Conservation (phyloP, 2,329 filamentous ascomycete species). For the Mycosphaerella arachidis region DNA sequence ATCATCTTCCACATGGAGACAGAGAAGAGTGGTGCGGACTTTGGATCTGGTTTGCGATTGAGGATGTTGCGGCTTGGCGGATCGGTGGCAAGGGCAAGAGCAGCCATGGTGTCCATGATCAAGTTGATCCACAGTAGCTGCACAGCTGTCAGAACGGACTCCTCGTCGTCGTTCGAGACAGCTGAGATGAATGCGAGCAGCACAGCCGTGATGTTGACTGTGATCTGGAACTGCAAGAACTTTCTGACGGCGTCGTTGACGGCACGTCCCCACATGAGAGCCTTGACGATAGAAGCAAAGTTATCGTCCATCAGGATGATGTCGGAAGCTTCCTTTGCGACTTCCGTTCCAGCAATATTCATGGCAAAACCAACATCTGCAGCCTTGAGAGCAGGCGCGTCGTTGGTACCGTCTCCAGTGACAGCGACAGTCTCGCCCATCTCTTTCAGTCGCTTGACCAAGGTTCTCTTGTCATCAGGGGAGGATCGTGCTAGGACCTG, state of each 20-base stretch:
- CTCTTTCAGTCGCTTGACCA: slow-evolving; percentile 61
- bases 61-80: slow-evolving; percentile 79
- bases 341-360: slow-evolving; percentile 63
- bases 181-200: slow-evolving; percentile 82
- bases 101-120: slow-evolving; percentile 95
- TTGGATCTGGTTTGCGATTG: slow-evolving; percentile 72
- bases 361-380: slow-evolving; percentile 66
- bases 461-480: slow-evolving; percentile 63
- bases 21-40: slow-evolving; percentile 73
- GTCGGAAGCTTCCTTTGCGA: slow-evolving; percentile 58
- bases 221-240: slow-evolving; percentile 67
- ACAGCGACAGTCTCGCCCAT: slow-evolving; percentile 64
- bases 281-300: slow-evolving; percentile 59
- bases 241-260: slow-evolving; percentile 54
- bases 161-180: slow-evolving; percentile 63
- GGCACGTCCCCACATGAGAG: slow-evolving; percentile 58
- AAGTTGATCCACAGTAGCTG: slow-evolving; percentile 95
- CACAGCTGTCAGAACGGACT: slow-evolving; percentile 78
- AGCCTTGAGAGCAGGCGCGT: slow-evolving; percentile 61
- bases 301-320: slow-evolving; percentile 62
- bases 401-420: slow-evolving; percentile 63
- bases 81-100: slow-evolving; percentile 82
- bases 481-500: slow-evolving; percentile 66
- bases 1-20: slow-evolving; percentile 99
- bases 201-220: slow-evolving; percentile 89